phyloP scores from a whole-genome alignment of 1,284 basidiomycete genomes.

The Mrakiaceae sp. region DNA sequence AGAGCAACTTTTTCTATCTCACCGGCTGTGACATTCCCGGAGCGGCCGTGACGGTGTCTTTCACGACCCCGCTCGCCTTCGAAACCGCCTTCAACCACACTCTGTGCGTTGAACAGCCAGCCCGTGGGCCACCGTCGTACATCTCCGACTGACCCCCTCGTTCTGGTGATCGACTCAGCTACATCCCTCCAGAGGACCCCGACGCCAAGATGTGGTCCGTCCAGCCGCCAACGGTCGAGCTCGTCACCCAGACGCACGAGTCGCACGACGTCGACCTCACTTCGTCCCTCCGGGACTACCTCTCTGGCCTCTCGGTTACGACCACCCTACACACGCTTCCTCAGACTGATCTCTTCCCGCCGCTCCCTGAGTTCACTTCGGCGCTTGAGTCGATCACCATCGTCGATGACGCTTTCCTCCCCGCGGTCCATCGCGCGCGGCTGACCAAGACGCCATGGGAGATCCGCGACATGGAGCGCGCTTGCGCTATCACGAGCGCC shows the following conservation, averaged over 20 bases:
- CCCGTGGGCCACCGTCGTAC: not conserved
- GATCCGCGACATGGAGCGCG: constrained; percentile 58
- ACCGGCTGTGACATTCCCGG: constrained; percentile 62
- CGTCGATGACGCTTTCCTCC: constrained; percentile 45
- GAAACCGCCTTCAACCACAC: constrained; percentile 35
- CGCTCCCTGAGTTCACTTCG: constrained; percentile 41
- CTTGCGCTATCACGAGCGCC: constrained; percentile 69
- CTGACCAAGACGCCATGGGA: constrained; percentile 64
- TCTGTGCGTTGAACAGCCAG: constrained; percentile 35
- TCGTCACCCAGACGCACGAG: constrained; percentile 47
- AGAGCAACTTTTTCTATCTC: constrained; percentile 80
- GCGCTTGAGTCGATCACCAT: not conserved
- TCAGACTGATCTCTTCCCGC: constrained; percentile 45
- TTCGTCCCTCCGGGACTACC: constrained; percentile 14
- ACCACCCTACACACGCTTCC: constrained; percentile 35
- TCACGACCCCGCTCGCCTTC: constrained; percentile 34
- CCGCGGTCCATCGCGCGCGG: constrained; percentile 62
- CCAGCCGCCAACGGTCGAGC: constrained; percentile 59
- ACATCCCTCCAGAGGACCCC: constrained; percentile 59
- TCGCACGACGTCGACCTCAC: constrained; percentile 37
- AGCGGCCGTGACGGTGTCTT: constrained; percentile 55
- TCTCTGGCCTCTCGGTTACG: constrained; percentile 19
- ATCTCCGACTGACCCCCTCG: not conserved
- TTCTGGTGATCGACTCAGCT: constrained; percentile 10
- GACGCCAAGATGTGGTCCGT: constrained; percentile 74